Percentiles rank a stretch among this genome's conserved stretches.
phyloP scores from a whole-genome alignment of 768 basidiomycete genomes.

The Mycena maculata region DNA sequence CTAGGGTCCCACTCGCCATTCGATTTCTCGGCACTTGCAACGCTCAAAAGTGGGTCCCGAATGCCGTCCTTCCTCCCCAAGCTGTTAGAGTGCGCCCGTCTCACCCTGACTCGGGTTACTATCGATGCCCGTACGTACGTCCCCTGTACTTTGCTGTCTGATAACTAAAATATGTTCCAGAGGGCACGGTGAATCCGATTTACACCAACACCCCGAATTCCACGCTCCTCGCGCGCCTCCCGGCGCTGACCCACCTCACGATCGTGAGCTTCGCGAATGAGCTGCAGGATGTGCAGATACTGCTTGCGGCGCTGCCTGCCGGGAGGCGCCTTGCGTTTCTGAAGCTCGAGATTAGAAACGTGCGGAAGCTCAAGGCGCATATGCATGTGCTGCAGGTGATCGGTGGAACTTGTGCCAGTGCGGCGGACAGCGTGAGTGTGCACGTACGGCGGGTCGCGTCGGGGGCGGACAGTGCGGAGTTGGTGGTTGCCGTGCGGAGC shows the following conservation, averaged over 20 bases:
- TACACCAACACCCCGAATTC: background rate
- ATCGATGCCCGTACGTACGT: slow-evolving; percentile 10
- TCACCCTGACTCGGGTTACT: background rate
- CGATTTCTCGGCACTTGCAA: background rate
- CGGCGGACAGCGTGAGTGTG: background rate
- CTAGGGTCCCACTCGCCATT: background rate
- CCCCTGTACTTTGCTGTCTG: too few species aligned
- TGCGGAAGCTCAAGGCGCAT: background rate
- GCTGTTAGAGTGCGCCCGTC: background rate
- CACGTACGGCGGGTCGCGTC: background rate
- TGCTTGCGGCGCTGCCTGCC: background rate
- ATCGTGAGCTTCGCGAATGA: background rate
- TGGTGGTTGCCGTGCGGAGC: background rate
- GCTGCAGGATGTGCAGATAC: background rate
- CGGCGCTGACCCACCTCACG: slow-evolving; percentile 13
- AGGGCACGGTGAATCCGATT: background rate
- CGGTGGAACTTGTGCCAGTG: background rate
- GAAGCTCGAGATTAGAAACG: background rate
- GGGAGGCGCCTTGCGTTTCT: background rate
- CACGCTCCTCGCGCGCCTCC: background rate
- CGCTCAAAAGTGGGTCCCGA: background rate
- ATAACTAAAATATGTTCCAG: background rate
- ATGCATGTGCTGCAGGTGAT: background rate
- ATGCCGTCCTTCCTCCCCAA: background rate
- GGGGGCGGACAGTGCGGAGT: background rate